These are phyloP conservation scores for Porcisia hertigi DNA, from an alignment of 208 protist genomes.

Conservation along the genomic window DNA sequence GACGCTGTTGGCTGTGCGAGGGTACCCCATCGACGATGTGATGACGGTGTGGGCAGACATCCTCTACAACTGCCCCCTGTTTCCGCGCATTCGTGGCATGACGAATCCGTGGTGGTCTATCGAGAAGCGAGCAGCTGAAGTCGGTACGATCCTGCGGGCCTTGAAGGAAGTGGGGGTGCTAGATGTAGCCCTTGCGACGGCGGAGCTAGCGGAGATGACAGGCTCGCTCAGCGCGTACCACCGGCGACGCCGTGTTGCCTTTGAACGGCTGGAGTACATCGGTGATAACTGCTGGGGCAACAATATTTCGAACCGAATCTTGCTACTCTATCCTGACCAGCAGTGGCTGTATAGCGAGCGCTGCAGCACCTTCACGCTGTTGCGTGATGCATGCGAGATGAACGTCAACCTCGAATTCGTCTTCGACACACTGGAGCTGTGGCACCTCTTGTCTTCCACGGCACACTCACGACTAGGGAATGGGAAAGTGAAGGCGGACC, in stretches of 20 bases:
- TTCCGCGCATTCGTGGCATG: slow-evolving; percentile 53
- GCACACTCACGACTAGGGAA: slow-evolving; percentile 27
- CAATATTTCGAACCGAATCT: slow-evolving; percentile 63
- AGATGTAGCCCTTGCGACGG: slow-evolving; percentile 51
- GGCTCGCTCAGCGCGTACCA: not conserved
- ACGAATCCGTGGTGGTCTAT: slow-evolving; percentile 46
- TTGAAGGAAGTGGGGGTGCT: slow-evolving; percentile 54
- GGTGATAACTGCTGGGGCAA: slow-evolving; percentile 80
- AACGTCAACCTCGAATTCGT: slow-evolving; percentile 80
- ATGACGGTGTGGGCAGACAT: slow-evolving; percentile 62
- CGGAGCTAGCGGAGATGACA: slow-evolving; percentile 9
- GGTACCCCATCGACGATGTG: slow-evolving; percentile 78
- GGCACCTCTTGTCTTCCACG: slow-evolving; percentile 33
- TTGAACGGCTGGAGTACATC: slow-evolving; percentile 87
- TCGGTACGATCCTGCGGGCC: slow-evolving; percentile 39
- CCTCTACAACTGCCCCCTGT: slow-evolving; percentile 47
- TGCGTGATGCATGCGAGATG: slow-evolving; percentile 81
- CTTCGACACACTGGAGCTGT: slow-evolving; percentile 75
- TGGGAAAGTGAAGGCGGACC: slow-evolving; percentile 83
- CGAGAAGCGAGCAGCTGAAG: slow-evolving; percentile 46
- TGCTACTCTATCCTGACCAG: slow-evolving; percentile 73
- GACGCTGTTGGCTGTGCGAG: slow-evolving; percentile 60
- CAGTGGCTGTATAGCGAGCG: slow-evolving; percentile 80
- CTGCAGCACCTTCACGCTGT: slow-evolving; percentile 52
- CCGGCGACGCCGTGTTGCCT: slow-evolving; percentile 69